Evolutionary conservation across 306 rosid genomes (phyloP), one percentile per base, ranked within the genome.

Genomic region (Trifolium dubium): DNA sequence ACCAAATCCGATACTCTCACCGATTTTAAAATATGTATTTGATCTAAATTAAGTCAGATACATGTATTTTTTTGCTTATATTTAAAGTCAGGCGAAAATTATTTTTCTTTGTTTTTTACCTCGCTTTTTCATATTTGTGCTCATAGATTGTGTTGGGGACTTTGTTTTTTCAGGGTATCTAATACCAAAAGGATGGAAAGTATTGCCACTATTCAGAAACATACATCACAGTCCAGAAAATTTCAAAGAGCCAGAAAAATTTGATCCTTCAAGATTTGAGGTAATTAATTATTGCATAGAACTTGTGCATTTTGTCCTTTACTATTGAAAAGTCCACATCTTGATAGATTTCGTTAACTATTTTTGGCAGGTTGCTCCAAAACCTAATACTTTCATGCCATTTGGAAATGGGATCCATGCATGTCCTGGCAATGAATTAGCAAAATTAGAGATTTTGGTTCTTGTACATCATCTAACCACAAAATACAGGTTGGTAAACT

Each of bases 131-230:
- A 9, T 39, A 10, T 15, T 59, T 17, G 14, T 23, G 29, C 75
- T 76, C 44, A 75, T 55, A 74, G 49, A 64, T 66, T 64, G 11
- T 70, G 29, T 69, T 74, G 43, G 5, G 23, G 46, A 19, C 61
- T 56, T 12, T 11, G 23, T 74, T 64, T 71, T 8, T 11, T 28
- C 87, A 92, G 98, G 97, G 35, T 84, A 86, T 77, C 90, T 93
- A 13, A 93, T 93, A 60, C 98, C 98, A 5, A 91, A 89, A 65
- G 97, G 98, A 54, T 94, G 98, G 98, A 94, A 94, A 82, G 95
- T 94, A 6, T 74, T 94, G 13, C 98, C 98, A 70, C 94, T 94
- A 6, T 91, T 94, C 74, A 89, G 97, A 80, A 94, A 94, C 74
- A 94, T 94, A 58, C 98, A 94, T 81, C 97, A 88, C 75, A 89